Evolutionary conservation across 129 eudicot species (phyloP).

Genomic region (Saposhnikovia divaricata): DNA sequence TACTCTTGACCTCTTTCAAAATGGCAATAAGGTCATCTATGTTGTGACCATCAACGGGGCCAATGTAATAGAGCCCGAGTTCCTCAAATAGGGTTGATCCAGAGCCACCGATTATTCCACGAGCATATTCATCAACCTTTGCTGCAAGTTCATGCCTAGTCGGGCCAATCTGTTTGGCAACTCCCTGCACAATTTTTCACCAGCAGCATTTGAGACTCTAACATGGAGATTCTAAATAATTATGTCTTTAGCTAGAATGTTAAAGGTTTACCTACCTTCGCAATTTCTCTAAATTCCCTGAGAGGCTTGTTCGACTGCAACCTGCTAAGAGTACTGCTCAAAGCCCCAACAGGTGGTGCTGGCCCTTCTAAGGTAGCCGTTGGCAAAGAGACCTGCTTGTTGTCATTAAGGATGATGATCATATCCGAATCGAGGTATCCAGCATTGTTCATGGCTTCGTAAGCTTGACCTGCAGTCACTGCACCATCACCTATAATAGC

Average conservation of each 20-base stretch:
- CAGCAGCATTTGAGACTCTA: background rate
- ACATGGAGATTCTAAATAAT: no score
- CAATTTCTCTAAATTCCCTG: slow-evolving; percentile 85
- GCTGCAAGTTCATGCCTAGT: slow-evolving; percentile 84
- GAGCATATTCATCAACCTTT: slow-evolving; percentile 89
- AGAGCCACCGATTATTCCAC: slow-evolving; percentile 86
- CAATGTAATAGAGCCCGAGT: slow-evolving; percentile 81
- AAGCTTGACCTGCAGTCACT: slow-evolving; percentile 97
- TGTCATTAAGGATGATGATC: slow-evolving; percentile 88
- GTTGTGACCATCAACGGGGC: slow-evolving; percentile 94
- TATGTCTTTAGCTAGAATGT: background rate
- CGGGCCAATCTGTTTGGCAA: slow-evolving; percentile 81
- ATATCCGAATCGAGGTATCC: slow-evolving; percentile 91
- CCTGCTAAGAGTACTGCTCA: slow-evolving; percentile 84
- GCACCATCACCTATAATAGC: slow-evolving; percentile 96
- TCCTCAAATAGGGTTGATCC: slow-evolving; percentile 80
- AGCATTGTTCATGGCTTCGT: slow-evolving; percentile 97
- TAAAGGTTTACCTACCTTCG: slow-evolving; percentile 42
- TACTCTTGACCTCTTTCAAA: slow-evolving; percentile 77
- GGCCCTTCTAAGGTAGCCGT: slow-evolving; percentile 94
- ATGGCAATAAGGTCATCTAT: slow-evolving; percentile 75
- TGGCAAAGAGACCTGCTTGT: slow-evolving; percentile 89
- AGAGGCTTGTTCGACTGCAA: slow-evolving; percentile 78
- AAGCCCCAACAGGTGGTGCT: slow-evolving; percentile 86
- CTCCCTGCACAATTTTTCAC: slow-evolving; percentile 43